Conservation (phyloP, 1,284 basidiomycete genomes). For the Heliocybe sulcata region DNA sequence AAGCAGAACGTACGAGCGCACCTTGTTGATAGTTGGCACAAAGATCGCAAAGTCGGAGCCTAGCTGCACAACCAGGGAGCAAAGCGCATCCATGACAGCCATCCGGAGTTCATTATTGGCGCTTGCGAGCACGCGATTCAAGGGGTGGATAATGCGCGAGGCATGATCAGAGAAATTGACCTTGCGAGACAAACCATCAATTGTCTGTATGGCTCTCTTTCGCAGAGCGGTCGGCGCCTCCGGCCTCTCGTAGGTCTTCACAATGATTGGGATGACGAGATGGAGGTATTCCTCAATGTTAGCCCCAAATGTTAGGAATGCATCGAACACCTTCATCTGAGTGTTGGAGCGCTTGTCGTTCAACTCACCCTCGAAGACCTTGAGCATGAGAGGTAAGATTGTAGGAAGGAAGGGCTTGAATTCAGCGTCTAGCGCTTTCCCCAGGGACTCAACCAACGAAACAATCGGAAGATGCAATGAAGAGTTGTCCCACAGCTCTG, state of each 20-base stretch:
- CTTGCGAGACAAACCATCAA: conserved; percentile 86
- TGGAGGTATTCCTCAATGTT: conserved; percentile 99
- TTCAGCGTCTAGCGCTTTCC: conserved; percentile 92
- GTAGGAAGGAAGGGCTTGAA: conserved; percentile 97
- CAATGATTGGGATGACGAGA: conserved; percentile 92
- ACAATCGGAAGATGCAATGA: conserved; percentile 91
- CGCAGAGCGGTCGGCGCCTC: conserved; percentile 76
- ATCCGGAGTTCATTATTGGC: conserved; percentile 78
- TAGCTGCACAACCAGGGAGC: conserved; percentile 88
- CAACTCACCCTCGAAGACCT: conserved; percentile 85
- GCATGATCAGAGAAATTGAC: conserved; percentile 99
- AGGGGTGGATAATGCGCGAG: conserved; percentile 93
- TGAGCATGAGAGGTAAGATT: conserved; percentile 86
- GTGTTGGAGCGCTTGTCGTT: conserved; percentile 73
- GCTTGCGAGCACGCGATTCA: conserved; percentile 83
- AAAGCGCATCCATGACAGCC: conserved; percentile 91
- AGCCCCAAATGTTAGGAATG: conserved; percentile 91
- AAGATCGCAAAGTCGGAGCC: conserved; percentile 98
- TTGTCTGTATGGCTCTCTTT: conserved; percentile 86
- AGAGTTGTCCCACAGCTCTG: conserved; percentile 86
- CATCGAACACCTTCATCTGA: conserved; percentile 90
- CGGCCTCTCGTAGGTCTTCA: conserved; percentile 84
- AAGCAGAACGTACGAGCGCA: conserved; percentile 22
- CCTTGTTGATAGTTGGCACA: conserved; percentile 95
- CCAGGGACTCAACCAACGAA: conserved; percentile 91